Base-by-base conservation (phyloP, 768 basidiomycete genomes). In the Phanerodontia chrysosporium region DNA sequence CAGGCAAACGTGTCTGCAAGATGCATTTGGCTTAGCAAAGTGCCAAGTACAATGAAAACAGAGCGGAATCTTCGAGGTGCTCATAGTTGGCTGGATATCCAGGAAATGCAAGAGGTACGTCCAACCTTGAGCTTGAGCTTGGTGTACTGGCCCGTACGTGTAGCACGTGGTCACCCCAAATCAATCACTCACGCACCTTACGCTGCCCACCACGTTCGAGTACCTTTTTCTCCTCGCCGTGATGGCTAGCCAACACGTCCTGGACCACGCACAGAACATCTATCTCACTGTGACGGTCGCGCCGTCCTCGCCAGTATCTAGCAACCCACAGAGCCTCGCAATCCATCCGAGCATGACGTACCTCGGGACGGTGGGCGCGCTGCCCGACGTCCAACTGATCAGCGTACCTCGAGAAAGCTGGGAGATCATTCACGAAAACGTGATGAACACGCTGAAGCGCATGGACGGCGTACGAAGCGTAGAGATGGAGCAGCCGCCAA, bases 321-420 rank as follows among this genome's bases (percentile, higher is more conserved):
- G 62, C 27, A 56, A 70, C 16, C 78, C 78, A 2, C 62, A 70
- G 27, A 62, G 65, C 9, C 68, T 80, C 30, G 61, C 64, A 18
- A 60, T 70, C 14, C 75, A 77, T 62, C 71, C 77, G 0, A 65
- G 71, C 12, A 58, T 80, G 49, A 67, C 65, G 0, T 67, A 77
- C 55, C 68, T 78, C 1, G 78, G 79, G 5, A 71, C 70, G 44
- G 77, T 80, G 18, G 80, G 78, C 21, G 66, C 70, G 57, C 61
- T 81, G 58, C 57, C 68, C 16, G 78, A 80, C 60, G 77, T 80
- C 16, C 79, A 78, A 58, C 64, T 80, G n/a, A 67, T 80, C 57
- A 74, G 76, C 67, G 70, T 78, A 3, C 73, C 79, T 2, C 76
- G 75, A 55, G 63, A 59, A 1, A 66, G 72, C 35, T 79, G 78